These are phyloP conservation scores for Aurantiochytrium sp. DNA, from an alignment of 108 stramenopile species.

Conservation along the genomic window DNA sequence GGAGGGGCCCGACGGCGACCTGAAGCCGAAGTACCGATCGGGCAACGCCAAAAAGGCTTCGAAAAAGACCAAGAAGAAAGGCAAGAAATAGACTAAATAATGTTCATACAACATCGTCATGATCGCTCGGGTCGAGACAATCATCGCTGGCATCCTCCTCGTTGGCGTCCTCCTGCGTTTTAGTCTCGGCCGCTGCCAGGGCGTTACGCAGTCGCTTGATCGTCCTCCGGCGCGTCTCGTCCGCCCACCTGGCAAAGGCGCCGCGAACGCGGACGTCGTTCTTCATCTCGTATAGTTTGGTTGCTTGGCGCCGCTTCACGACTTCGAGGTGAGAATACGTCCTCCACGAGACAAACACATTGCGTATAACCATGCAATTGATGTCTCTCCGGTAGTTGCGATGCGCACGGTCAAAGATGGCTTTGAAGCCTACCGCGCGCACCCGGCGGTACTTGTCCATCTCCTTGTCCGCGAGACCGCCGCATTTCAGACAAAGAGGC, in stretches of 20 bases:
- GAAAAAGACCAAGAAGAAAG: conserved; percentile 52
- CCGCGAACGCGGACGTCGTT: background rate
- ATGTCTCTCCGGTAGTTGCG: background rate
- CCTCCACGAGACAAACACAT: background rate
- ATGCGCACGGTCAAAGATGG: background rate
- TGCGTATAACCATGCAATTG: background rate
- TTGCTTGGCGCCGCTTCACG: background rate
- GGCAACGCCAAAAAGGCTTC: background rate
- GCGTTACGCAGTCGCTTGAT: background rate
- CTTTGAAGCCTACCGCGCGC: background rate
- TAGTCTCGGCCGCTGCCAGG: background rate
- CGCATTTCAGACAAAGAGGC: conserved; percentile 16
- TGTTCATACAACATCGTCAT: conserved; percentile 43
- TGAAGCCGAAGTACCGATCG: background rate
- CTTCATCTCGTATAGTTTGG: background rate
- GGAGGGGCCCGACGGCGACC: background rate
- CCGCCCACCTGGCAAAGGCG: background rate
- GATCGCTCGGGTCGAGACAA: background rate
- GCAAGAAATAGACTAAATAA: conserved; percentile 56
- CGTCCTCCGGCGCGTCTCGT: background rate
- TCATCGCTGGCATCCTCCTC: too few species aligned
- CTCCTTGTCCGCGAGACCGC: background rate
- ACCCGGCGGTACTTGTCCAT: background rate
- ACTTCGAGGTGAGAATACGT: background rate
- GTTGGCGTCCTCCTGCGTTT: too few species aligned